Evolutionary conservation across 495 filamentous ascomycete species (phyloP).

Genomic region (Stereocaulon alpinum): DNA sequence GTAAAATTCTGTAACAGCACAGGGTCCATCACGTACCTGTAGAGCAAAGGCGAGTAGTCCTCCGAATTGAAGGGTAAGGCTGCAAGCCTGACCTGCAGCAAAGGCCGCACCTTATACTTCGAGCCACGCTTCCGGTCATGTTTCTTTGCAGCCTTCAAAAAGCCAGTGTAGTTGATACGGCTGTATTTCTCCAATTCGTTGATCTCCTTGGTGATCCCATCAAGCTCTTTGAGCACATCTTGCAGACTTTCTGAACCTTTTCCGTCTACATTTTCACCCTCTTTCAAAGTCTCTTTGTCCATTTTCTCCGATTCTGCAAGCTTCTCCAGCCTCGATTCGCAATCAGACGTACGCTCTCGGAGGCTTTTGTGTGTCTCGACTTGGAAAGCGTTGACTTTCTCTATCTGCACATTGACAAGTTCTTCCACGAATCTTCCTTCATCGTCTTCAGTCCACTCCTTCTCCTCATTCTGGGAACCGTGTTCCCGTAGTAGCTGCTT

Average conservation of each 20-base stretch:
- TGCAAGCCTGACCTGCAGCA: conserved; percentile 79
- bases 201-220: conserved; percentile 77
- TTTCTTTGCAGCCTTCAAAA: conserved; percentile 96
- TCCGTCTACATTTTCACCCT: conserved; percentile 27
- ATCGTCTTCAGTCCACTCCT: conserved; percentile 86
- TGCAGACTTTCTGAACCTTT: conserved; percentile 46
- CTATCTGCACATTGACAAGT: conserved; percentile 83
- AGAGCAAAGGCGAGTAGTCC: conserved; percentile 81
- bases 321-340: conserved; percentile 42
- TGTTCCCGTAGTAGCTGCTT: conserved; percentile 80
- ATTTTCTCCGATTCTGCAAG: conserved; percentile 26
- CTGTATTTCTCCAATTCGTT: conserved; percentile 92
- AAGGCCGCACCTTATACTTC: conserved; percentile 74
- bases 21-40: conserved; percentile 36
- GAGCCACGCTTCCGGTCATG: conserved; percentile 83
- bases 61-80: conserved; percentile 90
- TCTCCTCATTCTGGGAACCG: conserved; percentile 40
- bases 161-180: conserved; percentile 92
- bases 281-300: conserved; percentile 22
- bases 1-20: background rate
- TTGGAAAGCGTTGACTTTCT: conserved; percentile 91
- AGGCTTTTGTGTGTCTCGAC: conserved; percentile 60
- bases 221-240: conserved; percentile 67
- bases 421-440: conserved; percentile 91
- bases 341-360: conserved; percentile 52